phyloP scores from a whole-genome alignment of 331 rosid species.

The Ulmus americana region DNA sequence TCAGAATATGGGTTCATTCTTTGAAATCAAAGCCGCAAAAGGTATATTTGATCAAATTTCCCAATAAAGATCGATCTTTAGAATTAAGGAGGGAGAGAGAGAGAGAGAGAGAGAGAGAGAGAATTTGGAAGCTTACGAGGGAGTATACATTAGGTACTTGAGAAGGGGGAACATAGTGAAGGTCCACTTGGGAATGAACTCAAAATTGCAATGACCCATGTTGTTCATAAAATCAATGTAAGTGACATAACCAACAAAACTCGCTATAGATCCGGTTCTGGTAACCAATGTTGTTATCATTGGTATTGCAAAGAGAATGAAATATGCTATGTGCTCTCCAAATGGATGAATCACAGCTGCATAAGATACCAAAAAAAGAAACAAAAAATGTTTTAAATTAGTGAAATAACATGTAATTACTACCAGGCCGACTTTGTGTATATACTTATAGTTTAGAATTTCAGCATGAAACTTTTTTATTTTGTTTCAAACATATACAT shows the following conservation, averaged over 20 bases:
- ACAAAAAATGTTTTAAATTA: neutral
- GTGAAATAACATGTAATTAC: neutral
- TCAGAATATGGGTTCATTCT: too few relatives aligned
- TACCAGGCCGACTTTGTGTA: too few relatives aligned
- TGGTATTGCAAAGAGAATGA: constrained; percentile 51
- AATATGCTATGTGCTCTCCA: constrained; percentile 72
- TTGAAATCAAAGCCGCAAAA: too few relatives aligned
- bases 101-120: too few relatives aligned
- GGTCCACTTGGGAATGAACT: constrained; percentile 46
- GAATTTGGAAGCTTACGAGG: constrained; percentile 49
- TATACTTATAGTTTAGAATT: too few relatives aligned
- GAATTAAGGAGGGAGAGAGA: too few relatives aligned
- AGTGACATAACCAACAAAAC: constrained; percentile 32
- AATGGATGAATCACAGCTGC: constrained; percentile 90
- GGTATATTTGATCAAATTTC: too few relatives aligned
- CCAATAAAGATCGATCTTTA: too few relatives aligned
- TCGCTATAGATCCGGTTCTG: constrained; percentile 25
- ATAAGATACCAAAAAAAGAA: neutral
- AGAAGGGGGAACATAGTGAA: constrained; percentile 56
- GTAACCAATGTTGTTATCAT: constrained; percentile 21
- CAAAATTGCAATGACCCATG: constrained; percentile 84
- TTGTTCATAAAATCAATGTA: constrained; percentile 85
- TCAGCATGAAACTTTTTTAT: too few relatives aligned
- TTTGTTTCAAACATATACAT: neutral
- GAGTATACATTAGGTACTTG: constrained; percentile 58